Base-by-base conservation (phyloP, 164 flowering plant species). In the Euptelea pleiosperma region DNA sequence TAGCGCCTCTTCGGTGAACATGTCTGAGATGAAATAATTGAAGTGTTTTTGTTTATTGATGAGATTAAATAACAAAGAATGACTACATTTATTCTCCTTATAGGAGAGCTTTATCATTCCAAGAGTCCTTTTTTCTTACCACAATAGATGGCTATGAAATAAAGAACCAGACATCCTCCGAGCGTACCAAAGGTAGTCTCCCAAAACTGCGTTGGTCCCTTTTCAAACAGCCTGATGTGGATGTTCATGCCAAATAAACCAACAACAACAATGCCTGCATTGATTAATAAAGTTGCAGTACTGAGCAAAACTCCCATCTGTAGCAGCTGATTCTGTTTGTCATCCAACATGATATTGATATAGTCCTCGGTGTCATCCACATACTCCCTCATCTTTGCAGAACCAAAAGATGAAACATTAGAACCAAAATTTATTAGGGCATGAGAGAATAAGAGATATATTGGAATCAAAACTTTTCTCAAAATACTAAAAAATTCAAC, bases 331-430 rank as follows among this genome's bases (percentile, higher is more conserved):
- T 77, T 77, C 67, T 77, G 81, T 34, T 77, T 77, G 59, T 77
- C 81, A 41, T 72, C 78, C 69, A 77, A 43, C 78, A 74, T 74
- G 15, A 77, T 77, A 53, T 77, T 75, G 45, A 77, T 75, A 55
- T 65, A 77, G 42, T 75, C 81, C 66, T 77, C 81, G 0, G 81
- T 77, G 65, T 75, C 79, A 37, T 72, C 77, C 10, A 77, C 78
- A 44, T 74, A 74, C 33, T 77, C 81, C 44, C 76, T 75, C 78
- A 75, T 54, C 76, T 74, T 39, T 24, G 2, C 19, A 61, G 16
- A 45, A 15, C 3, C n/a, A 24, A 49, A 33, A 33, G 31, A 15
- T 29, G 16, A 48, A 22, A 18, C 6, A 21, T 30, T 9, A 14
- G 24, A 24, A 29, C 15, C 28, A 39, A 28, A 11, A 19, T 8